These are phyloP conservation scores for Yamadazyma atlantica DNA, from an alignment of 1,139 yeast genomes.

Conservation along the genomic window DNA sequence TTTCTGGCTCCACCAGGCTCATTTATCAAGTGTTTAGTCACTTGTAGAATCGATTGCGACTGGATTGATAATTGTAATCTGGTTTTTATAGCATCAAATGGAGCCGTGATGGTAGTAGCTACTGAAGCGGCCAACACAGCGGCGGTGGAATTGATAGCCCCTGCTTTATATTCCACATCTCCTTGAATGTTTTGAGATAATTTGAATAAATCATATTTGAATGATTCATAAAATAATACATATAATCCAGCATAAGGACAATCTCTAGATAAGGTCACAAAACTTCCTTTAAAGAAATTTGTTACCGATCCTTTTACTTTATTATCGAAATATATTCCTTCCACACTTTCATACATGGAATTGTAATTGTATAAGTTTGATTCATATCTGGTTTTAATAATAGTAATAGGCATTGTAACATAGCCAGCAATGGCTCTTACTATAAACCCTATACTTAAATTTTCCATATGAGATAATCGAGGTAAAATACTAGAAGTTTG, in stretches of 20 bases:
- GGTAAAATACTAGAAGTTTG: conserved; percentile 50
- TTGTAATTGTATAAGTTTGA: conserved; percentile 70
- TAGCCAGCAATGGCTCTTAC: conserved; percentile 84
- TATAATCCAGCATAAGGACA: conserved; percentile 97
- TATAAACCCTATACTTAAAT: conserved; percentile 72
- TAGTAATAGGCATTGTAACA: conserved; percentile 95
- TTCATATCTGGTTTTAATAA: conserved; percentile 88
- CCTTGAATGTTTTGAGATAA: conserved; percentile 6
- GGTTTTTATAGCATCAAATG: conserved; percentile 93
- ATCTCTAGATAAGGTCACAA: conserved; percentile 86
- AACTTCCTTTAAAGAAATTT: conserved; percentile 84
- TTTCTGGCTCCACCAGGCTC: conserved; percentile 59
- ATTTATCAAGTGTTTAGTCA: conserved; percentile 37
- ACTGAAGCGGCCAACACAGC: conserved; percentile 75
- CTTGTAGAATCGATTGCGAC: conserved; percentile 23
- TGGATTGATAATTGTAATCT: conserved; percentile 63
- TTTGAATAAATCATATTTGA: conserved; percentile 46
- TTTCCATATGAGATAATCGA: conserved; percentile 65
- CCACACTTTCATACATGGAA: conserved; percentile 62
- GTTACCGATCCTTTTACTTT: conserved; percentile 32
- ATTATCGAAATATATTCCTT: conserved; percentile 49
- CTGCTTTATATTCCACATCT: conserved; percentile 29
- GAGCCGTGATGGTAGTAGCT: conserved; percentile 88
- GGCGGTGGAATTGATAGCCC: conserved; percentile 64
- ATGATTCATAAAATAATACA: conserved; percentile 77